Evolutionary conservation across 73 alveolate species (phyloP).

Genomic region (Strombidium stylifer): DNA sequence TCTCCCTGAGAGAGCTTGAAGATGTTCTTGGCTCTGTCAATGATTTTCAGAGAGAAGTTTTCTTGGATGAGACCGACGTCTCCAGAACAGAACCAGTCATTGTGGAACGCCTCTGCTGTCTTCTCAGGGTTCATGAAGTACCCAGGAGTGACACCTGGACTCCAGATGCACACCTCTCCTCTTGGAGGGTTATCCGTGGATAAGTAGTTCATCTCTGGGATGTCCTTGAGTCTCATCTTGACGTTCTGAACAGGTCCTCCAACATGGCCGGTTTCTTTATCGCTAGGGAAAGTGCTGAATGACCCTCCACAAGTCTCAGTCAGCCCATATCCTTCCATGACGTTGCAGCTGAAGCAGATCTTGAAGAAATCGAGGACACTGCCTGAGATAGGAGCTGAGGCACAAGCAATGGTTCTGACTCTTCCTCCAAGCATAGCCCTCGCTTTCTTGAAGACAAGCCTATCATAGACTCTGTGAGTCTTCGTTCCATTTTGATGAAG

Average conservation of each 20-base stretch:
- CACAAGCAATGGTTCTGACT: constrained; percentile 57
- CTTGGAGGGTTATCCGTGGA: constrained; percentile 81
- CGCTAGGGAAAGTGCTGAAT: constrained; percentile 54
- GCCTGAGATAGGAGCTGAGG: constrained; percentile 73
- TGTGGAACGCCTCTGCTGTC: constrained; percentile 60
- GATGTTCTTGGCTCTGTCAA: constrained; percentile 96
- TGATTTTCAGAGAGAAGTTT: constrained; percentile 70
- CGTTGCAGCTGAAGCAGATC: constrained; percentile 38
- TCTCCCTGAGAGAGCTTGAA: constrained; percentile 96
- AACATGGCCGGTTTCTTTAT: constrained; percentile 79
- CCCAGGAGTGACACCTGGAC: constrained; percentile 57
- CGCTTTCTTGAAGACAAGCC: constrained; percentile 42
- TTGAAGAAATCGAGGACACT: constrained; percentile 51
- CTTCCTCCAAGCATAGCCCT: constrained; percentile 72
- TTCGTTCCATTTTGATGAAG: constrained; percentile 29
- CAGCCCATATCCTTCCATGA: constrained; percentile 76
- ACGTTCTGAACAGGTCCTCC: constrained; percentile 83
- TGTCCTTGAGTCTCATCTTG: constrained; percentile 91
- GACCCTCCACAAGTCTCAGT: constrained; percentile 81
- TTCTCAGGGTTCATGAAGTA: constrained; percentile 62
- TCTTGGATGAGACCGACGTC: constrained; percentile 79
- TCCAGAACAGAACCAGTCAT: constrained; percentile 82
- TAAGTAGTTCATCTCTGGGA: constrained; percentile 85
- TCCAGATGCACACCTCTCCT: constrained; percentile 74
- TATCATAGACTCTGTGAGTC: constrained; percentile 63